Evolutionary conservation across 768 basidiomycete species (phyloP).

Genomic region (Daedaleopsis sinensis): DNA sequence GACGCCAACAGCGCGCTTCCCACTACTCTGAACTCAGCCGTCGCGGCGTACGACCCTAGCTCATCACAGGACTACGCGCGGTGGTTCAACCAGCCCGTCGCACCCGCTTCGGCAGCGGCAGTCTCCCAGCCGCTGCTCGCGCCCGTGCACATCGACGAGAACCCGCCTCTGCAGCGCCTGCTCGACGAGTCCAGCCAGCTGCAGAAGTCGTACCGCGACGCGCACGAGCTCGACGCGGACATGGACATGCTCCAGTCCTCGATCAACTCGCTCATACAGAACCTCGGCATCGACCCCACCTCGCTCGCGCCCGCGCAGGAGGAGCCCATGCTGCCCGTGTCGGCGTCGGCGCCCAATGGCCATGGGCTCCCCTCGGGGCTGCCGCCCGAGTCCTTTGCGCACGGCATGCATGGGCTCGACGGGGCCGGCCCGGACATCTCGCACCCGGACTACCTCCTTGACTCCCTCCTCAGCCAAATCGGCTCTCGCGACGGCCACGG

Average conservation of each 20-base stretch:
- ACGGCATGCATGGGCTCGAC: slow-evolving; percentile 6
- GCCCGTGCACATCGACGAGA: slow-evolving; percentile 29
- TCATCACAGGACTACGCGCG: slow-evolving; percentile 16
- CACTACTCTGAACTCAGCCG: background rate
- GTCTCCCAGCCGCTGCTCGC: slow-evolving; percentile 26
- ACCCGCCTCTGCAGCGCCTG: slow-evolving; percentile 34
- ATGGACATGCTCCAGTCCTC: slow-evolving; percentile 70
- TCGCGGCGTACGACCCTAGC: slow-evolving; percentile 18
- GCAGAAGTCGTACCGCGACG: slow-evolving; percentile 58
- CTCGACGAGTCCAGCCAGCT: slow-evolving; percentile 45
- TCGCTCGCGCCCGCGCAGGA: slow-evolving; percentile 27
- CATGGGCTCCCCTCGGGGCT: background rate
- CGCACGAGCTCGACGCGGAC: slow-evolving; percentile 69
- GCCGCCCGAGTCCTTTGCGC: slow-evolving; percentile 5
- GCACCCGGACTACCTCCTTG: slow-evolving; percentile 18
- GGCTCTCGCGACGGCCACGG: background rate
- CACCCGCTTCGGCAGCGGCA: slow-evolving; percentile 27
- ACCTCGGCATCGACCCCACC: slow-evolving; percentile 64
- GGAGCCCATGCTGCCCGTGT: background rate
- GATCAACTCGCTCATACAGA: slow-evolving; percentile 72
- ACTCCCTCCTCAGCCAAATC: slow-evolving; percentile 18
- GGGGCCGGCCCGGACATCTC: background rate
- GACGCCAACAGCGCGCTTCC: background rate
- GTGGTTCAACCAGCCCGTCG: slow-evolving; percentile 18
- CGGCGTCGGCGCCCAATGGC: background rate